These are phyloP conservation scores for Deuterostichococcus epilithicus DNA, from an alignment of 139 green algal species.

Conservation along the genomic window DNA sequence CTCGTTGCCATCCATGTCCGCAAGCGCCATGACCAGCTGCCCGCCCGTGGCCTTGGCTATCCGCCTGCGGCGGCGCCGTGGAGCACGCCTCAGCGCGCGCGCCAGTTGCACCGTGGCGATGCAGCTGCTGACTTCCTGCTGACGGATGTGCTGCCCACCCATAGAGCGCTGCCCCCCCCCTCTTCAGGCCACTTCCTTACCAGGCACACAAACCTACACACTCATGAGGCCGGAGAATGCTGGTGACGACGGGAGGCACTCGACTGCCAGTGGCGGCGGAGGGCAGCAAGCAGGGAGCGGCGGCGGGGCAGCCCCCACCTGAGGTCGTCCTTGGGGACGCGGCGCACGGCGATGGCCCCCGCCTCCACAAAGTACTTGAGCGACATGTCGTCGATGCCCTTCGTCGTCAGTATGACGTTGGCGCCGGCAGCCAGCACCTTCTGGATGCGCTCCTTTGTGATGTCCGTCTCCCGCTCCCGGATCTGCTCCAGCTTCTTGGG, in stretches of 20 bases:
- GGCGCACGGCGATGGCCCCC: slow-evolving; percentile 80
- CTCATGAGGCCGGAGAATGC: not conserved
- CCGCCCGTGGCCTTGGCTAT: slow-evolving; percentile 91
- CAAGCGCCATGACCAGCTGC: slow-evolving; percentile 80
- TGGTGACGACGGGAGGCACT: too few relatives aligned
- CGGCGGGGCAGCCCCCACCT: slow-evolving; percentile 34
- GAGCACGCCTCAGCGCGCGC: too few relatives aligned
- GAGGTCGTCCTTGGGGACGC: slow-evolving; percentile 96
- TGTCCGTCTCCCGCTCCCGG: slow-evolving; percentile 88
- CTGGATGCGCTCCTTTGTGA: slow-evolving; percentile 93
- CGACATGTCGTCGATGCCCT: slow-evolving; percentile 98
- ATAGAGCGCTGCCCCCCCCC: too few relatives aligned
- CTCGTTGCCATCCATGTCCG: slow-evolving; percentile 97
- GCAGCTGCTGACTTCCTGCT: too few relatives aligned
- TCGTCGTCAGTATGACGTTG: slow-evolving; percentile 98
- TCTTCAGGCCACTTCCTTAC: too few relatives aligned
- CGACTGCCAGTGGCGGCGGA: not conserved
- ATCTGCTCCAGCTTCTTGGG: slow-evolving; percentile 96
- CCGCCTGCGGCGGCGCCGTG: slow-evolving; percentile 44
- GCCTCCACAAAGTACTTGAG: slow-evolving; percentile 99
- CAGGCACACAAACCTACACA: too few relatives aligned
- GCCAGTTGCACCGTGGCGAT: too few relatives aligned
- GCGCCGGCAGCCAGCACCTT: slow-evolving; percentile 89
- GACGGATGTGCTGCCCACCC: too few relatives aligned
- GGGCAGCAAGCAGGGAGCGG: not conserved